Base-by-base conservation (phyloP, 306 rosid species). In the Erythrophleum fordii region DNA sequence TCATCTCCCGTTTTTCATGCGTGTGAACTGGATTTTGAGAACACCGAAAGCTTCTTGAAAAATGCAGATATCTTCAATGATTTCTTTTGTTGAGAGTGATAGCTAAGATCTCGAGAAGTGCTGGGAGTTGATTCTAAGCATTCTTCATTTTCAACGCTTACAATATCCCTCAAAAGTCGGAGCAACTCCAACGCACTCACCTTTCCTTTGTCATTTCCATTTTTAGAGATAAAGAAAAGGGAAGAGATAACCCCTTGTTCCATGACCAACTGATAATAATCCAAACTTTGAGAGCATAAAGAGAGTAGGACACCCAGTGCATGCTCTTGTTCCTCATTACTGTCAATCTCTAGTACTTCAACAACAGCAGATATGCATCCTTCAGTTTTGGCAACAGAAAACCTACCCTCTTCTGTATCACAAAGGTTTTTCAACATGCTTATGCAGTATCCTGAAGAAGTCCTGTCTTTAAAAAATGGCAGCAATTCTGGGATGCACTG, bases 321-420 rank as follows among this genome's bases (percentile, higher is more conserved):
- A 71, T 86, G 83, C 83, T 96, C 97, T 87, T 93, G 94, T 56
- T 89, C 91, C 86, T 90, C 91, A 3, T 79, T 69, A 76, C 83
- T 85, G 56, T 87, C 93, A 3, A 31, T 65, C 4, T 83, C 93
- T 13, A 96, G 97, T 59, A 86, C 75, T 83, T 87, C 88, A 65
- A 85, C 88, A 80, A 93, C 76, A 45, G 77, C 77, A 83, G 88
- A 70, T 72, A 96, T 80, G 91, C 97, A 96, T 55, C 97, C 99
- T 31, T 83, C 82, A 45, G 98, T 92, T 86, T 88, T 93, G 22
- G 83, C 88, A 82, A 92, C 84, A 11, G 89, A 83, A 69, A 73
- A 70, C 82, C 86, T 81, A 31, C 90, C 98, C 77, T 85, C 91
- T 56, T 83, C 90, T 1, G 80, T 66, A 42, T 80, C 72, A 76